Conservation (phyloP, 257 asterid genomes). For the Verbena officinalis region DNA sequence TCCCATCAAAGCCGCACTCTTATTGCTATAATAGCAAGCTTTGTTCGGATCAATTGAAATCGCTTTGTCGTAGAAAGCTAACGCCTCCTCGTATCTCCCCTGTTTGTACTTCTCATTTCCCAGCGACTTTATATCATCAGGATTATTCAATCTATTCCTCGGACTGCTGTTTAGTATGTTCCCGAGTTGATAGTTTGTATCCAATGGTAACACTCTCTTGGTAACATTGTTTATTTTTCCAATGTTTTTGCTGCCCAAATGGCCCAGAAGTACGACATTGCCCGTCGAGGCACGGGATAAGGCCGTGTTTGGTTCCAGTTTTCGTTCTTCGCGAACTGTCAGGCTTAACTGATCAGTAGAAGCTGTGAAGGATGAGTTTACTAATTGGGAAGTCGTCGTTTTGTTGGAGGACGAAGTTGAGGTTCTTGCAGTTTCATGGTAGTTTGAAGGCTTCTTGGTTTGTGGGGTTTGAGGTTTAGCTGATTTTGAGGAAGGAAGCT, state of each 20-base stretch:
- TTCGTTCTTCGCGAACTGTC: constrained; percentile 28
- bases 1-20: constrained; percentile 64
- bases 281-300: constrained; percentile 38
- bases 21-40: constrained; percentile 58
- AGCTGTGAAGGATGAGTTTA: constrained; percentile 32
- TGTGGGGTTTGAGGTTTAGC: constrained; percentile 22
- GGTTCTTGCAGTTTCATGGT: constrained; percentile 27
- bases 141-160: constrained; percentile 28
- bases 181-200: constrained; percentile 26
- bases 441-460: constrained; percentile 27
- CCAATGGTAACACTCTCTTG: constrained; percentile 29
- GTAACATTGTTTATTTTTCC: constrained; percentile 13
- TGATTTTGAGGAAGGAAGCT: constrained; percentile 24
- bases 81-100: constrained; percentile 56
- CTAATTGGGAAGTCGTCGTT: constrained; percentile 26
- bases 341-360: constrained; percentile 47
- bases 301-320: constrained; percentile 25
- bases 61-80: constrained; percentile 56
- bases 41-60: constrained; percentile 52
- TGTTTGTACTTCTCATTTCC: constrained; percentile 56
- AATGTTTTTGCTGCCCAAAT: constrained; percentile 28
- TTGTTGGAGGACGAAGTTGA: constrained; percentile 35
- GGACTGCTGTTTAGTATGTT: constrained; percentile 30
- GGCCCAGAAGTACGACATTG: constrained; percentile 52
- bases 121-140: constrained; percentile 53